Evolutionary conservation across 306 rosid genomes (phyloP), one percentile per base, ranked within the genome.

Genomic region (Corylus heterophylla): DNA sequence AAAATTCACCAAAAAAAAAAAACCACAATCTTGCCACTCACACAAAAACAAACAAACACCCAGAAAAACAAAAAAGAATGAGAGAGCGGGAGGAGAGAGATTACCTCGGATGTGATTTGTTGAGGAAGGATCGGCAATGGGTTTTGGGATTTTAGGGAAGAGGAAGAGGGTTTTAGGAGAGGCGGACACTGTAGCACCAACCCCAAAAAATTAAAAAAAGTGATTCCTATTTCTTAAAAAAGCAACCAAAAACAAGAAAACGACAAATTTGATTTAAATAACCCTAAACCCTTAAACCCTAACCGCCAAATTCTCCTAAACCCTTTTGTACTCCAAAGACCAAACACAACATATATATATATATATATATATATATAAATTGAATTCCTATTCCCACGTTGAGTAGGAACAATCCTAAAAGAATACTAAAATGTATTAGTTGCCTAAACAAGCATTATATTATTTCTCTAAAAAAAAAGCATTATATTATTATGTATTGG

Each of bases 261-360:
- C 52, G 52, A 49, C 52, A 49, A 49, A 49, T 9, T 49, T 9
- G 52, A 55, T 18, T n/a, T 55, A 55, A 55, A 20, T 55, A 14
- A 8, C 27, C 58, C 18, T 16, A 22, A 22, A 70, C 31, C 71
- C 69, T 58, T 58, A 81, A 86, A 88, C 89, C 88, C 89, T 88
- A 84, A 88, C 89, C 82, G 89, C 88, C 82, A 84, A 88, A 87
- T 80, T 64, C 37, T 66, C 63, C 35, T 18, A 62, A 76, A 85
- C 75, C 76, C 72, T 66, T 84, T 69, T 62, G 67, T 9, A 0
- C 44, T 39, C 44, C 44, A 5, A 22, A 22, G 25, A 22, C 25
- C 25, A 22, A 22, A 39, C 7, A 42, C 6, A 42, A 4, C 0
- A 42, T 42, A 42, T 2, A 31, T 31, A 31, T 31, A 31, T 31